phyloP scores from a whole-genome alignment of 352 stramenopile genomes.

The Phytopythium ostracodes region DNA sequence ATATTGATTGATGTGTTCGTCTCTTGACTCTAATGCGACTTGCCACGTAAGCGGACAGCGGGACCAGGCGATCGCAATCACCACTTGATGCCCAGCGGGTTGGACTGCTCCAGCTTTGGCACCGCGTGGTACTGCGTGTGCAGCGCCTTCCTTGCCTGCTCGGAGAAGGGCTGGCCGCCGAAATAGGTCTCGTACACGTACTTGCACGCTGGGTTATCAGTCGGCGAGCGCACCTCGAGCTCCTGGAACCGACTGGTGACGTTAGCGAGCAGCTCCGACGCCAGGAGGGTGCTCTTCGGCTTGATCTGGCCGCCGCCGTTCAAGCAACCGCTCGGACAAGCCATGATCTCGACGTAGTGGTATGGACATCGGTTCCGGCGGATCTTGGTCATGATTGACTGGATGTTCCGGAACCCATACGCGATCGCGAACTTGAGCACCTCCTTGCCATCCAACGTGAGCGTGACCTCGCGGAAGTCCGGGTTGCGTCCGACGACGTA shows the following conservation, averaged over 20 bases:
- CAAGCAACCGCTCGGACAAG: constrained; percentile 96
- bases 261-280: constrained; percentile 53
- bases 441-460: constrained; percentile 70
- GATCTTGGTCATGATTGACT: constrained; percentile 93
- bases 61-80: constrained; percentile 25
- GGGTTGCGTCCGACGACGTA: constrained; percentile 88
- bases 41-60: constrained; percentile 6
- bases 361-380: constrained; percentile 88
- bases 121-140: constrained; percentile 84
- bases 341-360: constrained; percentile 99
- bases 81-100: constrained; percentile 87
- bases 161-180: constrained; percentile 66
- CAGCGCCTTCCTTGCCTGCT: constrained; percentile 48
- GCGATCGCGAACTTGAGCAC: constrained; percentile 92
- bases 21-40: constrained; percentile 11
- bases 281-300: constrained; percentile 49
- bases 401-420: constrained; percentile 97
- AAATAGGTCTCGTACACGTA: constrained; percentile 85
- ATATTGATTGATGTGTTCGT: background rate
- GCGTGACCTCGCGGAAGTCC: constrained; percentile 83
- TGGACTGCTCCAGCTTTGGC: constrained; percentile 81
- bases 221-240: constrained; percentile 46
- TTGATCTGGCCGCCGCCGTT: constrained; percentile 96
- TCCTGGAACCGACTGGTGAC: constrained; percentile 69
- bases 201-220: constrained; percentile 67